Evolutionary conservation across 306 rosid species (phyloP).

Genomic region (Benincasa hispida): DNA sequence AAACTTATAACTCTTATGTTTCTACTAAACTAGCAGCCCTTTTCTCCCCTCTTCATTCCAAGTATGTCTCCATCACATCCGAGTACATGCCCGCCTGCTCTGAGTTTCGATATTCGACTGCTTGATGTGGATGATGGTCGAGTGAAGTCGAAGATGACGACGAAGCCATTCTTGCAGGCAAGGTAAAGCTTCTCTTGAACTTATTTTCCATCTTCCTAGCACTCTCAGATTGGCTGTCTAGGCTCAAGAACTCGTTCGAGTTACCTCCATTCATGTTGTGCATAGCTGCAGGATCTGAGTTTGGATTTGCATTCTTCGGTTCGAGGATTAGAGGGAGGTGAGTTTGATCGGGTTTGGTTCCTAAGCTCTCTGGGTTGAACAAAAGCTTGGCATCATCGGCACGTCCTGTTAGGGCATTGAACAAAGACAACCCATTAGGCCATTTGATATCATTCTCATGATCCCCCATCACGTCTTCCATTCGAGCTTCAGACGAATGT

Average conservation of each 20-base stretch:
- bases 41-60: constrained; percentile 44
- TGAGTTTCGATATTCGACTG: constrained; percentile 48
- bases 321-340: constrained; percentile 23
- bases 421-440: constrained; percentile 86
- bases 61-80: constrained; percentile 81
- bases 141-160: constrained; percentile 79
- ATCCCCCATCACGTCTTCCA: constrained; percentile 71
- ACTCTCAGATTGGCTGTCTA: constrained; percentile 55
- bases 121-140: constrained; percentile 55
- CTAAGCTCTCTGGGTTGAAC: constrained; percentile 60
- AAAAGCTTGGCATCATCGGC: constrained; percentile 66
- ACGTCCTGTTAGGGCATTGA: constrained; percentile 77
- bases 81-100: constrained; percentile 61
- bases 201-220: constrained; percentile 59
- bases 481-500: constrained; percentile 51
- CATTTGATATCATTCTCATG: constrained; percentile 81
- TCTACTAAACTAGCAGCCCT: constrained; percentile 15
- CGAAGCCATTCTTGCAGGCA: constrained; percentile 74
- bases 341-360: constrained; percentile 36
- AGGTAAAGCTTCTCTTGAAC: constrained; percentile 70
- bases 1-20: constrained; percentile 11
- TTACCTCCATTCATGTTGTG: constrained; percentile 27
- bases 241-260: constrained; percentile 77
- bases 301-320: constrained; percentile 12
- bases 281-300: constrained; percentile 29